These are phyloP conservation scores for Macrophomina tecta DNA, from an alignment of 2,329 filamentous ascomycete genomes.

Conservation along the genomic window DNA sequence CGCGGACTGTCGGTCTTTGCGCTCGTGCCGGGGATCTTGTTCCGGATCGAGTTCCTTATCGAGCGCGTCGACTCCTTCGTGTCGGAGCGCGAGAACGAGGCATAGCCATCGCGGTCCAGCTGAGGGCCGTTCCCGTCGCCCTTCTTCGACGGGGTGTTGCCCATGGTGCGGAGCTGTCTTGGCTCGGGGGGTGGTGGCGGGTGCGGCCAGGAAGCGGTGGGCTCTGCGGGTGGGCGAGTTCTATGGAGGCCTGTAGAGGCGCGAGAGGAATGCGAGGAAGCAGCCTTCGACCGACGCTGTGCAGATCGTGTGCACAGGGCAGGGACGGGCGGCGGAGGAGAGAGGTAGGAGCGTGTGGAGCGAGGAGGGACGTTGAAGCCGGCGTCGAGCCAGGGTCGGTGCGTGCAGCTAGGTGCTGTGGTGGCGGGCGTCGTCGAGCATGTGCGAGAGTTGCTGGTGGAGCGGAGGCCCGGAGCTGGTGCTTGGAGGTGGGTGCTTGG, in stretches of 20 bases:
- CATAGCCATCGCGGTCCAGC: slow-evolving; percentile 75
- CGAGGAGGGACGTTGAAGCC: slow-evolving; percentile 39
- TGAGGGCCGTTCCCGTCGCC: slow-evolving; percentile 59
- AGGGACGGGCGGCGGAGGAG: slow-evolving; percentile 37
- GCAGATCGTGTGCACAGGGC: slow-evolving; percentile 42
- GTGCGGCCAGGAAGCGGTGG: not conserved
- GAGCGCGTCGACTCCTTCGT: slow-evolving; percentile 92
- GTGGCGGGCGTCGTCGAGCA: not conserved
- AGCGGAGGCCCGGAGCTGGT: not conserved
- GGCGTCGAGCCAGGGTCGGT: slow-evolving; percentile 44
- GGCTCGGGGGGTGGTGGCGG: slow-evolving; percentile 18
- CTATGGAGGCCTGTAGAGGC: slow-evolving; percentile 55
- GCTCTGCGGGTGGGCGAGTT: slow-evolving; percentile 21
- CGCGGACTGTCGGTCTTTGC: slow-evolving; percentile 80
- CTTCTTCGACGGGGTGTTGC: slow-evolving; percentile 74
- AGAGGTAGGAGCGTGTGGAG: slow-evolving; percentile 40
- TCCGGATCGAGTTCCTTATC: slow-evolving; percentile 78
- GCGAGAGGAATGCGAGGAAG: slow-evolving; percentile 53
- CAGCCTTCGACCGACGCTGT: slow-evolving; percentile 51
- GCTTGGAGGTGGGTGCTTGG: not conserved
- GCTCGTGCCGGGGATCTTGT: slow-evolving; percentile 78
- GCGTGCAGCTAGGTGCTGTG: slow-evolving; percentile 12
- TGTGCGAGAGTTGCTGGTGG: slow-evolving; percentile 8
- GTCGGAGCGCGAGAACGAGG: slow-evolving; percentile 89
- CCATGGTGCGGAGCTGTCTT: slow-evolving; percentile 58